Evolutionary conservation across 1,139 yeast genomes (phyloP), one percentile per base, ranked within the genome.

Genomic region (Hansenula anomala): DNA sequence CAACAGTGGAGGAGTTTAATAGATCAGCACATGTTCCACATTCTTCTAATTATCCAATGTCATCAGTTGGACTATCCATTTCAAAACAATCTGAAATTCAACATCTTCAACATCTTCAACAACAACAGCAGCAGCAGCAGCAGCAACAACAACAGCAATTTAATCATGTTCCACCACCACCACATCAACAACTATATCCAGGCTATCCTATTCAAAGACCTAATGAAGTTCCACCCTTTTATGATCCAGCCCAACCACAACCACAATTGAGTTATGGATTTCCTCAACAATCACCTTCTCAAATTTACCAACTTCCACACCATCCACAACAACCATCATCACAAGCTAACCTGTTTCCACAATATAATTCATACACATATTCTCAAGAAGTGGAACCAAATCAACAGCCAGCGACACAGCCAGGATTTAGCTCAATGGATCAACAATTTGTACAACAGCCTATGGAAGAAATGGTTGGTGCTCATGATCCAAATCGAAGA

Each of bases 1-100:
- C 55, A 20, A 22, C 37, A 0, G 36, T 29, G n/a, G 40, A 36
- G 9, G 36, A 43, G 14, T 37, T 41, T 8, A 40, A 33, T 17
- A 15, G 25, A 3, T 19, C 36, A 11, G 14, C 18, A 26, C 30
- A 18, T 11, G 14, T 20, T 26, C 30, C 36, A 12, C 24, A 19
- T 14, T 4, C 11, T 26, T 25, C 30, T 9, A n/a, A n/a, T n/a
- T 7, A 14, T 19, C 5, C 13, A 26, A 9, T 10, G 3, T 4
- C 26, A 22, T 3, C 25, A 14, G 18, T 15, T 24, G 34, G 24
- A n/a, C 12, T 24, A 13, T n/a, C 34, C 4, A n/a, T 32, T 2
- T 24, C 34, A 7, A 32, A 32, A n/a, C 34, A 32, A n/a, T 32
- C 34, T 7, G 28, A 33, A 6, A 6, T 26, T 19, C 36, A 33